Base-by-base conservation (phyloP, 176 grass and related monocot species). In the Musa acuminata region DNA sequence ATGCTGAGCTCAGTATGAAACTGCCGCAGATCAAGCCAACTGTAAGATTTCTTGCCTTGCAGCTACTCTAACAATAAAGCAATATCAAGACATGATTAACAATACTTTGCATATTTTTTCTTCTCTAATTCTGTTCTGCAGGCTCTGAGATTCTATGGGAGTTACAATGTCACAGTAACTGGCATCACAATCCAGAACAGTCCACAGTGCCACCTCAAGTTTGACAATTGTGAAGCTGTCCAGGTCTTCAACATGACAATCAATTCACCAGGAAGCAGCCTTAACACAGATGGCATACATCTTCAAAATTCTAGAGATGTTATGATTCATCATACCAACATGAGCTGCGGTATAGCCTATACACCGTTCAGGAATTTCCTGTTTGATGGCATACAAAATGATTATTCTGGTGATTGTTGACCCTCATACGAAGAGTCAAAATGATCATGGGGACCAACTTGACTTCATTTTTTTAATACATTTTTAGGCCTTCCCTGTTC, bases 181-280 rank as follows among this genome's bases (percentile, higher is more conserved):
- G 96, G 91, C 64, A 99, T 99, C 87, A 95, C 88, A 80, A 95
- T 99, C 83, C 80, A 89, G 72, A 99, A 99, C 78, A 99, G 95
- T 71, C 92, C 86, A 35, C 90, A 99, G 53, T 98, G 95, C 86
- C 90, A 99, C 75, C 90, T 99, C 52, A 99, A 99, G 87, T 99
- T 99, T 7, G 95, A 94, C 80, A 86, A 79, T 64, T 99, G 95
- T 80, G 90, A 94, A 89, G 91, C 76, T 67, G 95, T 99, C 8
- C 70, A 83, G 79, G 88, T 99, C 80, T 89, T 89, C 52, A 87
- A 94, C 72, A 53, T 99, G 78, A 99, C 83, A 68, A 89, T 99
- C 85, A 88, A 88, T 55, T 94, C 95, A 35, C 95, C 91, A 24
- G 88, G 87, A 14, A 62, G 87, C 75, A 99, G 95, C 78, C 79